These are phyloP conservation scores for Mucor circinelloides DNA, from an alignment of 371 early-diverging fungal genomes.

Conservation along the genomic window DNA sequence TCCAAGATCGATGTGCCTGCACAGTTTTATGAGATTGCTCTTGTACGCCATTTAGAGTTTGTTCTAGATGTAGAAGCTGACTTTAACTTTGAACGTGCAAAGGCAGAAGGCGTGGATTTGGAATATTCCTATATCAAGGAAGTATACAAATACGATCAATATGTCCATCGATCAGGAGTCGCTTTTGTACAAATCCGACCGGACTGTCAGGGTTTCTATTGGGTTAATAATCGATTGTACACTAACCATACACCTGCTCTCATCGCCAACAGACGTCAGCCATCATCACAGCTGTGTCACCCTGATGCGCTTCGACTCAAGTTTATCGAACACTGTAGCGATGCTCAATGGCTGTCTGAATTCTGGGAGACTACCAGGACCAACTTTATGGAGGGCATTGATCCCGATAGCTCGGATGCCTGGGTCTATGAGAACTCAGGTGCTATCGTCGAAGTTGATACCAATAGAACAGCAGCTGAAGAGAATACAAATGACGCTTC, in stretches of 20 bases:
- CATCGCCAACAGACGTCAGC: constrained; percentile 36
- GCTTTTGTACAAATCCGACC: constrained; percentile 90
- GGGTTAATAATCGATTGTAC: constrained; percentile 87
- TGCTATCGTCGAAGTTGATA: constrained; percentile 24
- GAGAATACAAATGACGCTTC: constrained; percentile 2
- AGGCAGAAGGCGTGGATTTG: constrained; percentile 54
- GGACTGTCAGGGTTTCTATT: constrained; percentile 77
- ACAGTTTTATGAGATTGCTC: constrained; percentile 79
- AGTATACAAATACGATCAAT: constrained; percentile 82
- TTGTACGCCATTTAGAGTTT: constrained; percentile 83
- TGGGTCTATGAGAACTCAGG: constrained; percentile 49
- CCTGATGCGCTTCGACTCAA: constrained; percentile 57
- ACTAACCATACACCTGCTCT: constrained; percentile 67
- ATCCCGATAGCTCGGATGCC: constrained; percentile 24
- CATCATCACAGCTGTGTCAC: constrained; percentile 38
- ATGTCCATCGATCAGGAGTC: constrained; percentile 87
- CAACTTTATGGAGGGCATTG: constrained; percentile 30
- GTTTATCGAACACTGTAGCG: constrained; percentile 63
- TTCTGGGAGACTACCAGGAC: constrained; percentile 64
- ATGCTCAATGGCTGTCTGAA: constrained; percentile 48
- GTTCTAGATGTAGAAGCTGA: constrained; percentile 96
- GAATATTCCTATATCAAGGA: constrained; percentile 74
- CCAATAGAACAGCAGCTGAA: constrained; percentile 1
- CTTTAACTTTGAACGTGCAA: constrained; percentile 49
- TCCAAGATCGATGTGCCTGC: constrained; percentile 64